These are phyloP conservation scores for Fusarium odoratissimum DNA, from an alignment of 2,329 filamentous ascomycete genomes.

Conservation along the genomic window DNA sequence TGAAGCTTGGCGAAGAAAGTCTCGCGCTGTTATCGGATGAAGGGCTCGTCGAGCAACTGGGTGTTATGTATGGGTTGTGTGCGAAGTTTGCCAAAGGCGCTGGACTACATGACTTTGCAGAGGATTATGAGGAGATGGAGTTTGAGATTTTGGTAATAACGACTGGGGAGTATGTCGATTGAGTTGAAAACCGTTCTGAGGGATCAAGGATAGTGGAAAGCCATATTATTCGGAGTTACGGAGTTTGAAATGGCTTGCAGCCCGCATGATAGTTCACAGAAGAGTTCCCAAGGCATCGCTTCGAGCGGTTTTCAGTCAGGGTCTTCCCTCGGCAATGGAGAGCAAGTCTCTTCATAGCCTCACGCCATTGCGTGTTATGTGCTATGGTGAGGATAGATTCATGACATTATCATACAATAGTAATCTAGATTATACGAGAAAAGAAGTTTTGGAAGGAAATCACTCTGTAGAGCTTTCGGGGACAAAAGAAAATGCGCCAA, in stretches of 20 bases:
- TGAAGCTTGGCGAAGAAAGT: not conserved
- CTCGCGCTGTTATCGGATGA: not conserved
- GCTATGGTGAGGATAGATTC: not conserved
- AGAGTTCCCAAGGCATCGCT: accelerated
- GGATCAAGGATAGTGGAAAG: not conserved
- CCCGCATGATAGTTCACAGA: accelerated
- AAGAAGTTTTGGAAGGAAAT: not conserved
- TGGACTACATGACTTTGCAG: not conserved
- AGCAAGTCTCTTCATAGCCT: accelerated
- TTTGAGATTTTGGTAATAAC: constrained; percentile 14
- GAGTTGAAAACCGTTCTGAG: accelerated
- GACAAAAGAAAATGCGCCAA: not conserved
- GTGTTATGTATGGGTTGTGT: constrained; percentile 13
- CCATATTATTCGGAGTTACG: accelerated
- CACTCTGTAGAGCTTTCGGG: not conserved
- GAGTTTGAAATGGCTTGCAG: accelerated
- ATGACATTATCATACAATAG: not conserved
- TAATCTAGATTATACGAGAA: not conserved
- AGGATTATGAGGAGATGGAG: constrained; percentile 14
- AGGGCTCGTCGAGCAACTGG: constrained; percentile 8
- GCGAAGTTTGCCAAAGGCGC: constrained; percentile 3
- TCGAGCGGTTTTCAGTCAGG: accelerated
- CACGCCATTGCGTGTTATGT: accelerated
- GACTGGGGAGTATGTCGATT: constrained; percentile 9
- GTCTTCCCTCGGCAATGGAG: not conserved